Percentiles rank a stretch among this genome's conserved stretches.
phyloP scores from a whole-genome alignment of 768 basidiomycete species.

The Mycena floridula region DNA sequence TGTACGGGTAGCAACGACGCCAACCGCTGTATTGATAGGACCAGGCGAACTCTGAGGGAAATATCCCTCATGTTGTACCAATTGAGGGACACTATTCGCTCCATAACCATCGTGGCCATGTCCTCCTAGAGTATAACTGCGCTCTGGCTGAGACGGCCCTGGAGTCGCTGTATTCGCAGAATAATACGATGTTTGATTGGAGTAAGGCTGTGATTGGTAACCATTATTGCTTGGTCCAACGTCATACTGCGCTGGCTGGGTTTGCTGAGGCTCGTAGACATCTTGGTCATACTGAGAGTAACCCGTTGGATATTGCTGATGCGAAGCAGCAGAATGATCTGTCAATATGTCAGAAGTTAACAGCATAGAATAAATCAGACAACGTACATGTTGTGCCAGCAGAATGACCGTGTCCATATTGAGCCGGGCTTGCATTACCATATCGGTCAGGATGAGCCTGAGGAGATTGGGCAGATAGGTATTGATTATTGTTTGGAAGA shows the following conservation, averaged over 20 bases:
- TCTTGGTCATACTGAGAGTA: conserved; percentile 52
- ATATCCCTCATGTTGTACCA: conserved; percentile 23
- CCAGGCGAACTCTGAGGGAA: conserved; percentile 22
- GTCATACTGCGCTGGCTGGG: conserved; percentile 17
- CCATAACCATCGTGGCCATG: conserved; percentile 58
- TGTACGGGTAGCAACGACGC: conserved; percentile 15
- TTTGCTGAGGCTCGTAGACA: conserved; percentile 21
- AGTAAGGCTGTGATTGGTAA: too few relatives aligned
- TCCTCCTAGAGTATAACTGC: conserved; percentile 53
- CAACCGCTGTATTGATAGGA: conserved; percentile 32
- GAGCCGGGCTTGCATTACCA: conserved; percentile 15
- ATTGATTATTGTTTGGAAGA: conserved; percentile 22
- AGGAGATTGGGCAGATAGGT: conserved; percentile 23
- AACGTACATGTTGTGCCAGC: conserved; percentile 51
- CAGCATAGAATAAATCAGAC: not conserved
- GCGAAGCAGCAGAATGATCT: conserved; percentile 53
- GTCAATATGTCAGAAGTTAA: conserved; percentile 6
- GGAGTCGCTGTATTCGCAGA: conserved; percentile 14
- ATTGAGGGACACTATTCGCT: conserved; percentile 33
- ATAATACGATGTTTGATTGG: conserved; percentile 2
- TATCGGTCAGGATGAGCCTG: conserved; percentile 30
- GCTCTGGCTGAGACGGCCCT: conserved; percentile 28
- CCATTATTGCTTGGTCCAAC: conserved; percentile 3
- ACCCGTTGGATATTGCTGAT: conserved; percentile 40
- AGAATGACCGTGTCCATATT: conserved; percentile 51